These are phyloP conservation scores for Beauveria brongniartii DNA, from an alignment of 2,329 filamentous ascomycete species.

Conservation along the genomic window DNA sequence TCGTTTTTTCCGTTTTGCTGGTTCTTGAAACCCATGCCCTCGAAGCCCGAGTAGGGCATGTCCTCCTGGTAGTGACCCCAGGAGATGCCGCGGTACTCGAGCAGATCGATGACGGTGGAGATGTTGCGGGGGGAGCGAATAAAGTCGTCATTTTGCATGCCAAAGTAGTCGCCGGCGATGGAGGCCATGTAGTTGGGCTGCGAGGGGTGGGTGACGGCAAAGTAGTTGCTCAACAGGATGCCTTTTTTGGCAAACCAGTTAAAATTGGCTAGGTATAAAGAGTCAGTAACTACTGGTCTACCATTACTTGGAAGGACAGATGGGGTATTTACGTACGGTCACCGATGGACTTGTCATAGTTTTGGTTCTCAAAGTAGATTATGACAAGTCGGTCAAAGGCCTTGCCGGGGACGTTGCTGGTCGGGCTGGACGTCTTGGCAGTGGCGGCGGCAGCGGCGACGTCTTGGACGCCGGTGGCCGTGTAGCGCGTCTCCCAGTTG, in stretches of 20 bases:
- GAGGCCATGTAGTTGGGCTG: slow-evolving; percentile 69
- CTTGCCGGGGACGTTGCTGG: slow-evolving; percentile 58
- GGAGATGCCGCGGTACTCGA: slow-evolving; percentile 55
- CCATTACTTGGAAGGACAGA: background rate
- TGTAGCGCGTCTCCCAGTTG: slow-evolving; percentile 35
- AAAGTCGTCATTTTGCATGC: slow-evolving; percentile 62
- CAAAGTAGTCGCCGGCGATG: slow-evolving; percentile 65
- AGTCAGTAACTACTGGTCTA: background rate
- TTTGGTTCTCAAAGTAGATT: slow-evolving; percentile 73
- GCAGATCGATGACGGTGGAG: slow-evolving; percentile 59
- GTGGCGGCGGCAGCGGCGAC: slow-evolving; percentile 52
- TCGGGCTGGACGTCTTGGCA: slow-evolving; percentile 51
- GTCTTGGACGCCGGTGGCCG: slow-evolving; percentile 40
- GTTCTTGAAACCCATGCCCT: slow-evolving; percentile 57
- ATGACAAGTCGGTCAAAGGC: slow-evolving; percentile 64
- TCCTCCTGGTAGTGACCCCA: slow-evolving; percentile 74
- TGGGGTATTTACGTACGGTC: slow-evolving; percentile 42
- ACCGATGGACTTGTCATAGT: slow-evolving; percentile 54
- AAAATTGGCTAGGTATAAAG: slow-evolving; percentile 18
- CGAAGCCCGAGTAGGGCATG: slow-evolving; percentile 66
- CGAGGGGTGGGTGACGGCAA: slow-evolving; percentile 61
- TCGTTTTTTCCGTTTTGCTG: slow-evolving; percentile 58
- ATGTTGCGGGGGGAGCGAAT: slow-evolving; percentile 50
- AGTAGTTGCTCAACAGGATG: slow-evolving; percentile 31
- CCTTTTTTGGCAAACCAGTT: slow-evolving; percentile 22